Percentiles rank a stretch among this genome's conserved stretches.
phyloP scores from a whole-genome alignment of 805 yeast genomes.

The Metschnikowia rubicola region DNA sequence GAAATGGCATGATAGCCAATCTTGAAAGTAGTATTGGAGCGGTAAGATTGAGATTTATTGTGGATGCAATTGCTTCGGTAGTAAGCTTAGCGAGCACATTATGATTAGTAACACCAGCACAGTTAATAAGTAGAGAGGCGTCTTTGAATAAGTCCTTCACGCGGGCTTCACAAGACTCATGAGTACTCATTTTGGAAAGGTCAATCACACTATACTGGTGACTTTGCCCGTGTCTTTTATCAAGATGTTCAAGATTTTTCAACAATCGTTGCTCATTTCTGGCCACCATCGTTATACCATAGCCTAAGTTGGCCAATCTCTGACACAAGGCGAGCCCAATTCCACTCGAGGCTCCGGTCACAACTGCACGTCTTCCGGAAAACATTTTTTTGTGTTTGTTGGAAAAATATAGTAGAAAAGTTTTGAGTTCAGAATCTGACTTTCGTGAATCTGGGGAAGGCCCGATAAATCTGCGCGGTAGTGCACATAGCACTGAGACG shows the following conservation, averaged over 20 bases:
- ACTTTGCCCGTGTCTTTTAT: conserved; percentile 12
- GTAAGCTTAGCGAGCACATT: conserved; percentile 46
- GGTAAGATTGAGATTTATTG: conserved; percentile 54
- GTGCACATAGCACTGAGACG: too few relatives aligned
- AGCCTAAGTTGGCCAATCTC: conserved; percentile 49
- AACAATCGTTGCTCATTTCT: conserved; percentile 39
- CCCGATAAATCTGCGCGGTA: too few relatives aligned
- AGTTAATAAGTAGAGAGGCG: conserved; percentile 50
- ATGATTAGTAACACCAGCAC: conserved; percentile 67
- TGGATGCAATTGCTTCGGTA: conserved; percentile 36
- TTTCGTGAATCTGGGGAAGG: too few relatives aligned
- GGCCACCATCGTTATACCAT: conserved; percentile 49
- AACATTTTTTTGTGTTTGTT: not conserved
- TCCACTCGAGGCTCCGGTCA: conserved; percentile 73
- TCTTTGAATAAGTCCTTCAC: conserved; percentile 26
- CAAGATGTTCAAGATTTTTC: conserved; percentile 6
- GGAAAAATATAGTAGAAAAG: not conserved
- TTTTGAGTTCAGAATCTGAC: not conserved
- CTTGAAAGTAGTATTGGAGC: conserved; percentile 62
- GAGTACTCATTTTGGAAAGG: conserved; percentile 17
- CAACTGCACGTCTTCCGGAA: conserved; percentile 40
- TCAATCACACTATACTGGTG: conserved; percentile 37
- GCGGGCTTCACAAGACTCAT: not conserved
- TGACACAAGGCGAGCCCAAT: conserved; percentile 58
- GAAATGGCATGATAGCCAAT: conserved; percentile 48